Evolutionary conservation across 371 early-diverging fungal genomes (phyloP), one percentile per base, ranked within the genome.

Genomic region (Apophysomyces sp.): DNA sequence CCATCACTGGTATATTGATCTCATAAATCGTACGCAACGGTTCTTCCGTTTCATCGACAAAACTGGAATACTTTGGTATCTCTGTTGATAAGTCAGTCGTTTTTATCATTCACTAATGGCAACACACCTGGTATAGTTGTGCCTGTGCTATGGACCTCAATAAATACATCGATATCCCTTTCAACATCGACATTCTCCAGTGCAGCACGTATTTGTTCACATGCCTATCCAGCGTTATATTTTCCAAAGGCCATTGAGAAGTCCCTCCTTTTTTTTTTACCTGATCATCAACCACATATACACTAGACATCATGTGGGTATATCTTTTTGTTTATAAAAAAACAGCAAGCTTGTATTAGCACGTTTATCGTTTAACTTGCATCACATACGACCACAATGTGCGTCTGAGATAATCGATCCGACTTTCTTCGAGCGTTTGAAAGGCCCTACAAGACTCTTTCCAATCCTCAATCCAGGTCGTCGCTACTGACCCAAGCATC

Each of bases 261-360:
- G n/a, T n/a, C n/a, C n/a, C n/a, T n/a, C n/a, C n/a, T n/a, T 11
- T 36, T 13, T 27, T 41, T 3, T 29, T 56, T 62, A 69, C 69
- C 57, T 69, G 70, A 41, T 69, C 70, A 49, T 65, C 66, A 26
- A 65, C 52, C 30, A 62, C 62, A 60, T 65, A 65, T 2, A 65
- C 66, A 24, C 55, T 69, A 15, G 70, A 59, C 55, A 69, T 62
- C 70, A 69, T 69, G 21, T 69, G 65, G 18, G 70, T 63, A 56
- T 69, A 69, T 15, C 67, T 67, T 41, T 15, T n/a, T n/a, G n/a
- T n/a, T n/a, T n/a, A n/a, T n/a, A n/a, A n/a, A n/a, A n/a, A 55
- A 26, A 26, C 21, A 13, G n/a, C 21, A n/a, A 28, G 30, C 58
- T 29, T 4, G 4, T 4, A 9, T 44, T 21, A 44, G 49, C 21